Evolutionary conservation across 176 grass and related monocot genomes (phyloP).

Genomic region (Olyra latifolia): DNA sequence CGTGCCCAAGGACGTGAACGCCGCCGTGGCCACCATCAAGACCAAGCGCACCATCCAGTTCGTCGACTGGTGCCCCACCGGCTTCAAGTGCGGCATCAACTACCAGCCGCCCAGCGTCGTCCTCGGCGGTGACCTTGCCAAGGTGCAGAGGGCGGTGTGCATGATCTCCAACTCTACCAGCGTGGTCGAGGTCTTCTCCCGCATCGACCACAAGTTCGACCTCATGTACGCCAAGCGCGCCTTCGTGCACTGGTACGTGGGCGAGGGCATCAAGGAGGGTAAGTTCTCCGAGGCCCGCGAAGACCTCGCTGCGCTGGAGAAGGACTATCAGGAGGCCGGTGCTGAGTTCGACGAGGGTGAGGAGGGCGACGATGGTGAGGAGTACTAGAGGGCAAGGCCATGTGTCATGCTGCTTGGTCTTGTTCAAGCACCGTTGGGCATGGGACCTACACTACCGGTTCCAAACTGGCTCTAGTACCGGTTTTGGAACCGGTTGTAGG

Average conservation of each 20-base stretch:
- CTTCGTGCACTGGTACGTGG: constrained; percentile 61
- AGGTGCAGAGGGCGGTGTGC: constrained; percentile 62
- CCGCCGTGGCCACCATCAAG: constrained; percentile 51
- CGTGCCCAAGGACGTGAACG: constrained; percentile 54
- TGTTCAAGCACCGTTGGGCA: no score
- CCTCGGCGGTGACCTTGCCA: constrained; percentile 44
- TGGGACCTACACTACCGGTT: no score
- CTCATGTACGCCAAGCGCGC: constrained; percentile 65
- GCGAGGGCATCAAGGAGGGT: constrained; percentile 61
- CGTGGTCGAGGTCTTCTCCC: constrained; percentile 58
- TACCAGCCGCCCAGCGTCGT: constrained; percentile 56
- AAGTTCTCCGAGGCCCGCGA: constrained; percentile 64
- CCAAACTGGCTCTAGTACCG: no score
- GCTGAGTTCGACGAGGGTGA: constrained; percentile 53
- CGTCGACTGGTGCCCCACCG: constrained; percentile 52
- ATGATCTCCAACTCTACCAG: constrained; percentile 74
- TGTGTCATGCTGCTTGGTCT: no score
- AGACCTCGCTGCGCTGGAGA: constrained; percentile 52
- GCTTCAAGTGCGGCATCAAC: constrained; percentile 65
- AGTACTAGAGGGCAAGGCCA: no score
- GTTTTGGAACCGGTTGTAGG: no score
- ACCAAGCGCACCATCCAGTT: constrained; percentile 70
- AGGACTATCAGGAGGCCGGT: constrained; percentile 55
- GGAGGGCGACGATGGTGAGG: constrained; percentile 37
- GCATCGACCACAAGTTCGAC: constrained; percentile 61